Evolutionary conservation across 768 basidiomycete genomes (phyloP).

Genomic region (Trametopsis cervina): DNA sequence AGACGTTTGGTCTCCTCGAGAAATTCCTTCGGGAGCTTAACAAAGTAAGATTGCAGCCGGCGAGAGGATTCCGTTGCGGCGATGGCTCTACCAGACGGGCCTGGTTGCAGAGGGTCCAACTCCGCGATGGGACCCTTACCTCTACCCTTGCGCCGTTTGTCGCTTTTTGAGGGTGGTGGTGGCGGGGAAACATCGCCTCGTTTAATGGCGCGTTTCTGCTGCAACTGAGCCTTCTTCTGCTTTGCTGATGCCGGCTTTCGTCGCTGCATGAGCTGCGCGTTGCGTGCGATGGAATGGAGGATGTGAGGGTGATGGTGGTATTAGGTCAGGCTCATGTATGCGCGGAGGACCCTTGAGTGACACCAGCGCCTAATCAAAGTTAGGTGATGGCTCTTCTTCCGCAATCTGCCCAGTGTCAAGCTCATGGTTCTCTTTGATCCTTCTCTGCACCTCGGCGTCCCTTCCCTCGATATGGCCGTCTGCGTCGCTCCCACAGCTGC

Average conservation of each 20-base stretch:
- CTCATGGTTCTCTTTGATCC: not conserved
- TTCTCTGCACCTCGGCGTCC: not conserved
- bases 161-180: constrained; percentile 31
- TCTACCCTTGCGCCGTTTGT: constrained; percentile 13
- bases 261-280: constrained; percentile 25
- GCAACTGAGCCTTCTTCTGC: constrained; percentile 63
- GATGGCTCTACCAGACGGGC: not conserved
- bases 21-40: constrained; percentile 51
- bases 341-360: too few relatives aligned
- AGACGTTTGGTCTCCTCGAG: constrained; percentile 53
- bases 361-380: too few relatives aligned
- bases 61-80: constrained; percentile 36
- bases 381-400: too few relatives aligned
- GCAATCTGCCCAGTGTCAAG: not conserved
- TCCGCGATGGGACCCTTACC: not conserved
- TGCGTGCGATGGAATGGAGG: not conserved
- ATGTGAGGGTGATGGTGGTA: too few relatives aligned
- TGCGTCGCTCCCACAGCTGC: constrained; percentile 3
- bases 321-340: not conserved
- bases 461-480: not conserved
- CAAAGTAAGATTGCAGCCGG: constrained; percentile 64
- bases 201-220: constrained; percentile 79
- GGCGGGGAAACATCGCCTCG: constrained; percentile 52
- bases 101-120: constrained; percentile 7
- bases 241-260: constrained; percentile 50